phyloP scores from a whole-genome alignment of 345 rosid genomes.

The Mallotus nudiflorus region DNA sequence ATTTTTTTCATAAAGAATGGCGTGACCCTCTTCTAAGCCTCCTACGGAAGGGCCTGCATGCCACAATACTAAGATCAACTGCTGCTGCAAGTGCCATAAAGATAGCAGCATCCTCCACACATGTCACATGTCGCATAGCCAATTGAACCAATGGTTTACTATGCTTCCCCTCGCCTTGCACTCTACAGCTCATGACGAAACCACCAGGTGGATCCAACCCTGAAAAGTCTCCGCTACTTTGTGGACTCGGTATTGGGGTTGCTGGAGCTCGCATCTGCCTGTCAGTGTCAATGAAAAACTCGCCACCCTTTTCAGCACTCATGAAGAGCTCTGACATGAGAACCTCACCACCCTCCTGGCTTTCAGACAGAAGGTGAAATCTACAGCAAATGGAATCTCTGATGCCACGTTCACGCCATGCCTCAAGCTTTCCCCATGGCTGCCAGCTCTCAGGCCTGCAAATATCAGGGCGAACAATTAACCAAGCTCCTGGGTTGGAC shows the following conservation, averaged over 20 bases:
- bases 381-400: slow-evolving; percentile 86
- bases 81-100: slow-evolving; percentile 98
- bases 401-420: slow-evolving; percentile 94
- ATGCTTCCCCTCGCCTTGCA: slow-evolving; percentile 88
- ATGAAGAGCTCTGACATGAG: slow-evolving; percentile 82
- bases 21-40: slow-evolving; percentile 60
- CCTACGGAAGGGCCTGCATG: slow-evolving; percentile 87
- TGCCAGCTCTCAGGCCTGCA: slow-evolving; percentile 88
- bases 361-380: slow-evolving; percentile 78
- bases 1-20: slow-evolving; percentile 54
- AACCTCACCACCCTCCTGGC: slow-evolving; percentile 70
- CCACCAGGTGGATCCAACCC: slow-evolving; percentile 64
- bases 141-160: slow-evolving; percentile 84
- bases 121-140: slow-evolving; percentile 85
- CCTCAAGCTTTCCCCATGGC: slow-evolving; percentile 98
- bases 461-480: slow-evolving; percentile 80
- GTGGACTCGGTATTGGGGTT: slow-evolving; percentile 85
- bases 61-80: slow-evolving; percentile 88
- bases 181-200: slow-evolving; percentile 89
- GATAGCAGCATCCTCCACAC: slow-evolving; percentile 94
- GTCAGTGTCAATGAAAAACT: slow-evolving; percentile 80
- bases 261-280: slow-evolving; percentile 60
- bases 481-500: slow-evolving; percentile 97
- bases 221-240: slow-evolving; percentile 87
- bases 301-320: slow-evolving; percentile 90